Base-by-base conservation (phyloP, 169 alveolate species). In the Cryptosporidium sp. region DNA sequence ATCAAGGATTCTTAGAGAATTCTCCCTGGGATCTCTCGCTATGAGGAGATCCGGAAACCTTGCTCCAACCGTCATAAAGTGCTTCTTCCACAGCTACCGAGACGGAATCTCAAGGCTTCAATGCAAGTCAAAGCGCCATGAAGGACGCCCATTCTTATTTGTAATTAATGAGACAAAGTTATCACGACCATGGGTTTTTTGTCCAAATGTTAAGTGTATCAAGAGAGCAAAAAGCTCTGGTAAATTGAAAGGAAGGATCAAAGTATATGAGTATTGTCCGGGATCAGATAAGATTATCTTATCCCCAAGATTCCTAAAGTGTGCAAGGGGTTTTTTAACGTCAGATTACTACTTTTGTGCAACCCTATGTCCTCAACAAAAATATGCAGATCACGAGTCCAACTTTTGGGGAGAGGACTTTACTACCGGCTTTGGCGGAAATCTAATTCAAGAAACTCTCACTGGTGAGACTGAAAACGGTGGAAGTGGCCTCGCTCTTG, bases 391-490 rank as follows among this genome's bases (percentile, higher is more conserved):
- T 62, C 89, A 80, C 43, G 89, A 80, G 16, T 80, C 89, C 35
- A 80, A 80, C 29, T 80, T 80, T 45, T 80, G 89, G 89, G 89
- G 89, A 2, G 89, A 80, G 29, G 74, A 80, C 75, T 80, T 65
- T 48, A 16, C 52, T 29, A 62, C 89, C 8, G 89, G 89, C 2
- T 80, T 80, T 62, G 89, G 89, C 14, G 89, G 89, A 14, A 65
- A 80, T 65, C 50, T 31, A 65, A 80, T 80, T n/a, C 89, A 80
- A 50, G 80, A 80, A 73, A 67, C 65, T 9, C 89, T 80, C 12
- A 37, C 61, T 16, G 21, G 45, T 23, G 89, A 80, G 8, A 41
- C 74, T 14, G 89, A 65, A 35, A n/a, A 50, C 52, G 71, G 80
- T 39, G 65, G 74, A 59, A 65, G 69, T 45, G 80, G 59, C 70